Evolutionary conservation across 306 rosid species (phyloP), one percentile per base, ranked within the genome.

Genomic region (Prinsepia uniflora): DNA sequence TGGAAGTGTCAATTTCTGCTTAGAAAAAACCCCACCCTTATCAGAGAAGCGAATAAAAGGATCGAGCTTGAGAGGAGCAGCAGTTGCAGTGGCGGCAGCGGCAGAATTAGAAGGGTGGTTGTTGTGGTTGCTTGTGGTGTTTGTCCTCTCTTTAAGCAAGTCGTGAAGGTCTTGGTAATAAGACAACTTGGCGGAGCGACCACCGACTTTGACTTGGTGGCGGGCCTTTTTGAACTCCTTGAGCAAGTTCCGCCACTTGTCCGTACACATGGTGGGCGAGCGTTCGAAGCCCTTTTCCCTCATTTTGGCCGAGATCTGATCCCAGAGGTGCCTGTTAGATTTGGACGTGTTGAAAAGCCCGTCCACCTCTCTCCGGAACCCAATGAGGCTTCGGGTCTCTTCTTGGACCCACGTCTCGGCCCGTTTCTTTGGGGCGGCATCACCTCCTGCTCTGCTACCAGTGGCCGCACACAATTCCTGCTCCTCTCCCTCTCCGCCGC

Each of bases 381-480:
- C 77, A 41, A 94, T 94, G 17, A 94, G 80, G 68, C 81, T 82
- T 1, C 97, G 84, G 4, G 99, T 94, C 79, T 94, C 99, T 10
- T 94, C 99, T 30, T 94, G 97, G 5, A 91, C 87, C 99, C 99
- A 94, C 0, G 97, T 89, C 82, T 94, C 99, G 0, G 99, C 99
- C 0, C 99, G 92, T 68, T 94, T 94, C 85, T 94, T 94, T 8
- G 99, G 98, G 0, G 96, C 92, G 19, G 10, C 57, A 7, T 10
- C 57, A 2, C 78, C 57, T 93, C 97, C 20, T 84, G 97, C 59
- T 93, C 57, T 53, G 22, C 57, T 53, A 22, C 12, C 18, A 18
- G 20, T 8, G 3, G 57, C 57, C 9, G 57, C 57, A 53, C 57
- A 53, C 57, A 53, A 53, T 53, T 53, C 57, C 20, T 53, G 57